Evolutionary conservation across 345 rosid genomes (phyloP).

Genomic region (Linum trigynum): DNA sequence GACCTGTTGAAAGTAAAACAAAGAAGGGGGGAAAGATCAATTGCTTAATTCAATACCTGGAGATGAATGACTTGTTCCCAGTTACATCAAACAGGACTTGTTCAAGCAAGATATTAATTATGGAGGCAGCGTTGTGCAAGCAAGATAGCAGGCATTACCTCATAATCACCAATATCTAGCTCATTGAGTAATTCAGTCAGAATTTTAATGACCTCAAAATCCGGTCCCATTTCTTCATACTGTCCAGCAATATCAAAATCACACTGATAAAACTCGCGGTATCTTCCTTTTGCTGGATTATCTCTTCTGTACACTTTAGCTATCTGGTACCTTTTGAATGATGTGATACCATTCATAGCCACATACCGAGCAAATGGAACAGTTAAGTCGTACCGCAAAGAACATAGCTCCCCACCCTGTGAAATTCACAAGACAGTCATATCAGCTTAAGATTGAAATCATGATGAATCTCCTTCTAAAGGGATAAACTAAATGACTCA

Average conservation of each 20-base stretch:
- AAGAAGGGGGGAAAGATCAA: not conserved
- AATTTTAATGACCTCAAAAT: slow-evolving; percentile 66
- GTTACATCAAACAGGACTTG: not conserved
- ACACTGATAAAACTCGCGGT: slow-evolving; percentile 94
- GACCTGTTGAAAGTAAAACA: slow-evolving; percentile 30
- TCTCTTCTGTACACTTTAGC: slow-evolving; percentile 90
- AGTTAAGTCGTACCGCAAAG: slow-evolving; percentile 82
- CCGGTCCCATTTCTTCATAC: slow-evolving; percentile 87
- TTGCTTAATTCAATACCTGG: not conserved
- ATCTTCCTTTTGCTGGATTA: slow-evolving; percentile 91
- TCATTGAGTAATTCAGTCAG: slow-evolving; percentile 75
- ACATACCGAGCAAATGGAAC: slow-evolving; percentile 90
- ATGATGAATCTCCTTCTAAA: not conserved
- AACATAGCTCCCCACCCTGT: slow-evolving; percentile 97
- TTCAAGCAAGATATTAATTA: not conserved
- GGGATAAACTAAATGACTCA: not conserved
- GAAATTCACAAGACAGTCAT: not conserved
- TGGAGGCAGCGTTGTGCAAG: not conserved
- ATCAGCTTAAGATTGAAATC: not conserved
- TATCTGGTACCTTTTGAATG: slow-evolving; percentile 78
- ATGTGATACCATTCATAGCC: slow-evolving; percentile 81
- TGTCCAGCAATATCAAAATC: slow-evolving; percentile 93
- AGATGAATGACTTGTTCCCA: not conserved
- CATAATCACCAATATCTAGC: slow-evolving; percentile 75
- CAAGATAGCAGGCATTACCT: slow-evolving; percentile 30